Percentiles rank a stretch among this genome's conserved stretches.
Conservation (phyloP, 1,284 basidiomycete genomes). For the Irpex sp. region DNA sequence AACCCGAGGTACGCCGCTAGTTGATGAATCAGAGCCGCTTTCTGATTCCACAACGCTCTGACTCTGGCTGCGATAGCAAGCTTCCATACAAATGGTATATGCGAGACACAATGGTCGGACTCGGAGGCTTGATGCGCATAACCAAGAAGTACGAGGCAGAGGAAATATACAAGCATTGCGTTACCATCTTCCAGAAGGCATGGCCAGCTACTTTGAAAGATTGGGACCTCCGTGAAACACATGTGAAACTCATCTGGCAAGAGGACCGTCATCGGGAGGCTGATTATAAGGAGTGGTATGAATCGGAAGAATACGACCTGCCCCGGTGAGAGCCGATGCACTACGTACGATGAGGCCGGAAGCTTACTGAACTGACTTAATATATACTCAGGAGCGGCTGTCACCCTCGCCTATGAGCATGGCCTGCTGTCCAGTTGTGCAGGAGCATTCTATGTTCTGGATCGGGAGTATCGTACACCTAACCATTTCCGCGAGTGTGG, state of each 20-base stretch:
- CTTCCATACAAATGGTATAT: neutral
- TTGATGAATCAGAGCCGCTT: neutral
- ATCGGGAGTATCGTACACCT: neutral
- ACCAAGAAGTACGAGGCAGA: neutral
- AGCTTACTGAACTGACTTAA: too few species aligned
- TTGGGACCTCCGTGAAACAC: neutral
- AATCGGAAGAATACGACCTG: too few species aligned
- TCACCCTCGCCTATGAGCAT: neutral
- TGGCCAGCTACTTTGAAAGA: neutral
- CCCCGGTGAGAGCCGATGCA: too few species aligned
- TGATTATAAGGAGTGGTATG: neutral
- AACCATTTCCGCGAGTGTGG: neutral
- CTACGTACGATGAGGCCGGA: too few species aligned
- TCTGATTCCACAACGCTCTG: too few species aligned
- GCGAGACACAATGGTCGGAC: neutral
- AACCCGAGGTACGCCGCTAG: neutral
- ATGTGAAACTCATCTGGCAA: neutral
- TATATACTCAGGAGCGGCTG: too few species aligned
- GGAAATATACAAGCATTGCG: neutral
- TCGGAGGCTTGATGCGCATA: neutral
- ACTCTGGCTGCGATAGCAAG: neutral
- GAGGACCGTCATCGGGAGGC: neutral
- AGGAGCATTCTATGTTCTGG: neutral
- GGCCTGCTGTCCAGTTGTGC: neutral
- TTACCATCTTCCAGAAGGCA: neutral